Evolutionary conservation across 352 stramenopile species (phyloP).

Genomic region (Phytopythium boreale): DNA sequence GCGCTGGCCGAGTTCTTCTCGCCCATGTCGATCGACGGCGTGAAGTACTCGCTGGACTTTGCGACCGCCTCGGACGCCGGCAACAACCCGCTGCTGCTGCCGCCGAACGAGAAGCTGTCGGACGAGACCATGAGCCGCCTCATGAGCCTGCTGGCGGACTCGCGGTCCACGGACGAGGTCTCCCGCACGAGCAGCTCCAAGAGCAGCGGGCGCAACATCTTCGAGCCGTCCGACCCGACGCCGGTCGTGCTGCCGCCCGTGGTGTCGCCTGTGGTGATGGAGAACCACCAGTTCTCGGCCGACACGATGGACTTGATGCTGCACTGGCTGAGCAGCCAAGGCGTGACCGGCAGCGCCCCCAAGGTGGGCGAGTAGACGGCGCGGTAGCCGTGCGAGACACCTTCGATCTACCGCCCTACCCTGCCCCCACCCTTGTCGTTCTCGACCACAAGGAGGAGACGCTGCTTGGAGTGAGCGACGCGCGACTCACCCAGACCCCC

Average conservation of each 20-base stretch:
- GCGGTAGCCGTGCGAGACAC: too few relatives aligned
- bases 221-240: slow-evolving; percentile 14
- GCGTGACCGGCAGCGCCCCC: neutral
- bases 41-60: slow-evolving; percentile 28
- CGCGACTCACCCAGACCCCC: too few relatives aligned
- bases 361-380: neutral
- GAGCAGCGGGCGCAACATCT: slow-evolving; percentile 18
- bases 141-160: slow-evolving; percentile 31
- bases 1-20: slow-evolving; percentile 20
- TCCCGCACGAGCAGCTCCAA: slow-evolving; percentile 16
- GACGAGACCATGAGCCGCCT: slow-evolving; percentile 31
- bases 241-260: slow-evolving; percentile 18
- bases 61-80: neutral
- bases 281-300: slow-evolving; percentile 50
- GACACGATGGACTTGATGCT: slow-evolving; percentile 44
- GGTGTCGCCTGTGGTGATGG: slow-evolving; percentile 20
- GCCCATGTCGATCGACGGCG: slow-evolving; percentile 27
- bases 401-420: neutral
- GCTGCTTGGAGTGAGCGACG: neutral
- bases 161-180: slow-evolving; percentile 21
- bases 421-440: neutral
- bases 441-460: neutral
- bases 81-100: neutral
- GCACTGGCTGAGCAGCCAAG: slow-evolving; percentile 19
- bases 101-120: slow-evolving; percentile 13